A percentile compares a stretch with the other conserved stretches of the same genome.
Conservation (phyloP, 1,284 basidiomycete species). For the Rhodofomes roseus region DNA sequence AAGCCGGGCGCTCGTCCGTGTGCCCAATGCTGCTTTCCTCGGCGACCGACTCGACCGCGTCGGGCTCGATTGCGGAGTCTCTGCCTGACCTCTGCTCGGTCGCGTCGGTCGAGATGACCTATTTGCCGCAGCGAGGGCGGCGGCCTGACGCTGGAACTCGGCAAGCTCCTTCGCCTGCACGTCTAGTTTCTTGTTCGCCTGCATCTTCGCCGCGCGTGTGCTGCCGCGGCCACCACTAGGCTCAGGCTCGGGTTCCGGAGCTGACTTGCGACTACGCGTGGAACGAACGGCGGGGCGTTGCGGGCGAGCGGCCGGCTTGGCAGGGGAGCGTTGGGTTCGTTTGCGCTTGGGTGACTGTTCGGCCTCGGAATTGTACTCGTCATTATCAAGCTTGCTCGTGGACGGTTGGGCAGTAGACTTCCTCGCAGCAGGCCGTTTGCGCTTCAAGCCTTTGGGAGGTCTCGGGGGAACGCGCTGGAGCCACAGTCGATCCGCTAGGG, state of each 20-base stretch:
- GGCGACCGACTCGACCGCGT: constrained; percentile 12
- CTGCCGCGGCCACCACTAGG: constrained; percentile 30
- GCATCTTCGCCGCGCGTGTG: constrained; percentile 62
- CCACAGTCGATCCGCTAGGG: constrained; percentile 77
- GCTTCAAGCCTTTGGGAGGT: constrained; percentile 47
- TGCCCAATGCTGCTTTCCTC: constrained; percentile 43
- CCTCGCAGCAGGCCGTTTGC: constrained; percentile 40
- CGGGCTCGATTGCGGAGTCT: background rate
- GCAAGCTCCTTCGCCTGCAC: constrained; percentile 66
- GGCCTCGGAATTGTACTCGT: constrained; percentile 23
- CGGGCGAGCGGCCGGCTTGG: background rate
- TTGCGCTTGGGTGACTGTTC: constrained; percentile 25
- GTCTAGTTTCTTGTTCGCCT: constrained; percentile 65
- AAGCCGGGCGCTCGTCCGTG: constrained; percentile 62
- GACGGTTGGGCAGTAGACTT: constrained; percentile 13
- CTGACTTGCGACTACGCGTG: constrained; percentile 23
- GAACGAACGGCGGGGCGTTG: constrained; percentile 9
- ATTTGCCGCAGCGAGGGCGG: constrained; percentile 11
- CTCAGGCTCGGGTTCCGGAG: constrained; percentile 16
- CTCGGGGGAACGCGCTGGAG: constrained; percentile 70
- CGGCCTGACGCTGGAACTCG: constrained; percentile 51
- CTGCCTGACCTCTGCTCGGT: background rate
- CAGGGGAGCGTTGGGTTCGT: constrained; percentile 10
- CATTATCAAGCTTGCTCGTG: constrained; percentile 16
- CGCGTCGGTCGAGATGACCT: constrained; percentile 14